Base-by-base conservation (phyloP, 1,284 basidiomycete genomes). In the Trametes pubescens region DNA sequence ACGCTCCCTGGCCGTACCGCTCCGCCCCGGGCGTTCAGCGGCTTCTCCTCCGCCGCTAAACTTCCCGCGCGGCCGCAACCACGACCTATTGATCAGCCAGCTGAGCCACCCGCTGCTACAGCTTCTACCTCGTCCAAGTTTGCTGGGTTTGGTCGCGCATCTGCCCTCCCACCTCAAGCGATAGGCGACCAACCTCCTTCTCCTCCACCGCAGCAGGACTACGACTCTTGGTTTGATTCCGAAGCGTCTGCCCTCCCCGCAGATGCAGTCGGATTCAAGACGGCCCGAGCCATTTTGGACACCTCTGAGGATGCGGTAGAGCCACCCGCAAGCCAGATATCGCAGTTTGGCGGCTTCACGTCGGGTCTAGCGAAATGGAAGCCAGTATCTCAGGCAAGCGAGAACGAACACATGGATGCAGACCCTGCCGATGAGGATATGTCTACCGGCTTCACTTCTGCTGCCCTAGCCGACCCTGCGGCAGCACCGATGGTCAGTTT, bases 171-270 rank as follows among this genome's bases (percentile, higher is more conserved):
- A 5, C 16, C 57, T 3, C 56, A 63, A 26, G 44, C 60, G 7
- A 49, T 52, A 44, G 49, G 43, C 40, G 62, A 55, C 32, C 61
- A 64, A 1, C 84, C 83, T 2, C 81, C 83, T 10, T 80, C 82
- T 62, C 75, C 75, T 5, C 78, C 80, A 0, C 73, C 72, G 51
- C 82, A 84, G 51, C 75, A 73, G 40, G 83, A 87, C 65, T 81
- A 82, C 65, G 79, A 82, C n/a, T 74, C 80, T 4, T 90, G 87
- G 87, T 90, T 91, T 73, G 76, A 81, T 57, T 72, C 83, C 0
- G 77, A 81, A 56, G 73, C 82, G 1, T 65, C 71, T 5, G 44
- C 51, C 6, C 60, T 71, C 16, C 66, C 68, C 16, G 57, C 61
- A 13, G 67, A 60, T 2, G 66, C 66, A 2, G 67, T 72, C 47